These are phyloP conservation scores for Closterium sp. DNA, from an alignment of 139 green algal genomes.

Conservation along the genomic window DNA sequence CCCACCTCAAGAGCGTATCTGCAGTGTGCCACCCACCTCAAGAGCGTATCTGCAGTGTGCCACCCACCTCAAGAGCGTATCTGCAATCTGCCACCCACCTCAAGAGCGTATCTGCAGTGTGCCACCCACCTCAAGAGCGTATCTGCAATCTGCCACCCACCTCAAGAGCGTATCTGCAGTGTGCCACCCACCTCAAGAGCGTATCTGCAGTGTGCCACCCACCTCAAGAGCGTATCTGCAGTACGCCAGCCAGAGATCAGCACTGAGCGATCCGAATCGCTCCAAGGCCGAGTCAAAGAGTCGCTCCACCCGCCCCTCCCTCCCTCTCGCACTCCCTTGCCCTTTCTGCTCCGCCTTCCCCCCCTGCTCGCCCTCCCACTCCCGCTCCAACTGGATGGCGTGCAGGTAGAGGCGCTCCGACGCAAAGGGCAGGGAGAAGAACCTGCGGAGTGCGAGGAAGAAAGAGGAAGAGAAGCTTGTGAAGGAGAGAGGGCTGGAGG, in stretches of 20 bases:
- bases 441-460: background rate
- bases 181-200: too few species aligned
- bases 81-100: too few species aligned
- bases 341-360: background rate
- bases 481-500: too few species aligned
- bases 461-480: too few species aligned
- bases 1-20: too few species aligned
- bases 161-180: too few species aligned
- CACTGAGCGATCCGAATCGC: background rate
- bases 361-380: background rate
- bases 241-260: background rate
- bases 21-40: too few species aligned
- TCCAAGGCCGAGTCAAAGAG: background rate
- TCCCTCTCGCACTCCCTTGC: background rate
- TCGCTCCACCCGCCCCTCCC: background rate
- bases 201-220: background rate
- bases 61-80: too few species aligned
- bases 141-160: too few species aligned
- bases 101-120: too few species aligned
- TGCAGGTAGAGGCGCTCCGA: background rate
- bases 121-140: too few species aligned
- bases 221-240: background rate
- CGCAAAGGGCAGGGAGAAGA: background rate
- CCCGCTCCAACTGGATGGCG: background rate
- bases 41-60: too few species aligned